These are phyloP conservation scores for Colletotrichum karsti DNA, from an alignment of 2,329 filamentous ascomycete genomes.

Conservation along the genomic window DNA sequence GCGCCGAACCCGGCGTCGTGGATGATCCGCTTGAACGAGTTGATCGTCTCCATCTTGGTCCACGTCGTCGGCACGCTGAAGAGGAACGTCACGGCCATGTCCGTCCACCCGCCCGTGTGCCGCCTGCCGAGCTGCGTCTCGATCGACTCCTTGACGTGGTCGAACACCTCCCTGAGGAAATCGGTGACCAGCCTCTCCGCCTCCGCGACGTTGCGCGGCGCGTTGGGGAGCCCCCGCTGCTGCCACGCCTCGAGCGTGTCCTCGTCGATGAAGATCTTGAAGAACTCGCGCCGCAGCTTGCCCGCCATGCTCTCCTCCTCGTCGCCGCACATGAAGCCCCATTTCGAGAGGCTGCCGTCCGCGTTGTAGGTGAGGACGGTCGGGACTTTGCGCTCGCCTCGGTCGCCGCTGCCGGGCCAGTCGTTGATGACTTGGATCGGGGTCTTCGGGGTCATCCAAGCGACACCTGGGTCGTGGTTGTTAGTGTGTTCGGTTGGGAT, in stretches of 20 bases:
- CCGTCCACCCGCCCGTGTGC: slow-evolving; percentile 49
- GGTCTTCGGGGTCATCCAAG: slow-evolving; percentile 43
- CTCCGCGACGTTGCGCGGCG: slow-evolving; percentile 48
- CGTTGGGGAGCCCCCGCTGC: slow-evolving; percentile 50
- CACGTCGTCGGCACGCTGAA: slow-evolving; percentile 68
- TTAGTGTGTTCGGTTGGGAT: rapidly evolving
- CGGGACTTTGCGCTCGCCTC: slow-evolving; percentile 63
- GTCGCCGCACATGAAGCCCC: slow-evolving; percentile 62
- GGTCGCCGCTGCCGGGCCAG: slow-evolving; percentile 62
- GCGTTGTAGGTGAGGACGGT: slow-evolving; percentile 58
- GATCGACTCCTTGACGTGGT: slow-evolving; percentile 55
- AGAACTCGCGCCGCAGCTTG: slow-evolving; percentile 55
- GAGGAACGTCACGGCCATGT: slow-evolving; percentile 58
- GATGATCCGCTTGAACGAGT: slow-evolving; percentile 58
- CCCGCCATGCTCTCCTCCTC: slow-evolving; percentile 52
- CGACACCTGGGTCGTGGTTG: slow-evolving; percentile 38
- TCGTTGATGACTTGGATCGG: slow-evolving; percentile 57
- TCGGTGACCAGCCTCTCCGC: slow-evolving; percentile 58
- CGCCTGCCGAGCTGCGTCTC: slow-evolving; percentile 47
- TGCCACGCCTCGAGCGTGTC: slow-evolving; percentile 52
- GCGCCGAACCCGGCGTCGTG: slow-evolving; percentile 56
- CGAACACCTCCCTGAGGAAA: slow-evolving; percentile 57
- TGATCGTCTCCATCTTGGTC: slow-evolving; percentile 57
- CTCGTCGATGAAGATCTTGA: slow-evolving; percentile 63
- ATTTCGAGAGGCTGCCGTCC: slow-evolving; percentile 52